A percentile compares a stretch with the other conserved stretches of the same genome.
Conservation (phyloP, 1,139 yeast species). For the Scheffersomyces insectosa region DNA sequence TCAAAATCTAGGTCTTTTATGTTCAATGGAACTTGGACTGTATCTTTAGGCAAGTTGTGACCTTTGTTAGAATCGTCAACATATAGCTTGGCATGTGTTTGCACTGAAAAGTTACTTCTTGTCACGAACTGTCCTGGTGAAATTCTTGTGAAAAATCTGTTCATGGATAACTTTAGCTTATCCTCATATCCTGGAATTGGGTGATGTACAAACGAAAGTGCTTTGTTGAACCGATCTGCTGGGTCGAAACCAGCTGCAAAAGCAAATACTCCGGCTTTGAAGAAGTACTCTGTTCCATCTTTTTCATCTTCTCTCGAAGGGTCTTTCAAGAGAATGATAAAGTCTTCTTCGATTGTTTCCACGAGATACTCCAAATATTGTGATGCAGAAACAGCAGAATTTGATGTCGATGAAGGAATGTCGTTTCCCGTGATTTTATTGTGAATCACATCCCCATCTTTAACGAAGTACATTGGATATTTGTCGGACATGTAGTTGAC, state of each 20-base stretch:
- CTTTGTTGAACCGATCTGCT: conserved; percentile 50
- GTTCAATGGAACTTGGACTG: conserved; percentile 32
- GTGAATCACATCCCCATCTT: conserved; percentile 29
- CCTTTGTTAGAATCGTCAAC: conserved; percentile 56
- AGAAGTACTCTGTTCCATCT: conserved; percentile 56
- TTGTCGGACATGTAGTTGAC: conserved; percentile 49
- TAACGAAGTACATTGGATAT: conserved; percentile 60
- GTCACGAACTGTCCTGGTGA: conserved; percentile 55
- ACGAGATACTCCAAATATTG: conserved; percentile 45
- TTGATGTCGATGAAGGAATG: conserved; percentile 27
- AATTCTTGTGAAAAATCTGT: conserved; percentile 54
- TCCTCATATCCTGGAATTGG: conserved; percentile 65
- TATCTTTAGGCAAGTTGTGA: conserved; percentile 31
- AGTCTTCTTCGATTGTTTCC: conserved; percentile 66
- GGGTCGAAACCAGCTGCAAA: conserved; percentile 83
- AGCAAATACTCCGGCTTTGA: conserved; percentile 64
- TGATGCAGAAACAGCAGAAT: conserved; percentile 18
- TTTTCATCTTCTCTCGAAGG: conserved; percentile 34
- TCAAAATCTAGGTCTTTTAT: conserved; percentile 53
- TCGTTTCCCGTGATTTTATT: conserved; percentile 45
- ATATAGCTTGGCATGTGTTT: conserved; percentile 51
- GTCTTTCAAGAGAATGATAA: conserved; percentile 58
- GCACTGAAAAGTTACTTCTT: conserved; percentile 64
- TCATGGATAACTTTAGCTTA: conserved; percentile 61
- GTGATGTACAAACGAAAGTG: conserved; percentile 54